phyloP scores from a whole-genome alignment of 768 basidiomycete genomes.

The Mycena floridula region DNA sequence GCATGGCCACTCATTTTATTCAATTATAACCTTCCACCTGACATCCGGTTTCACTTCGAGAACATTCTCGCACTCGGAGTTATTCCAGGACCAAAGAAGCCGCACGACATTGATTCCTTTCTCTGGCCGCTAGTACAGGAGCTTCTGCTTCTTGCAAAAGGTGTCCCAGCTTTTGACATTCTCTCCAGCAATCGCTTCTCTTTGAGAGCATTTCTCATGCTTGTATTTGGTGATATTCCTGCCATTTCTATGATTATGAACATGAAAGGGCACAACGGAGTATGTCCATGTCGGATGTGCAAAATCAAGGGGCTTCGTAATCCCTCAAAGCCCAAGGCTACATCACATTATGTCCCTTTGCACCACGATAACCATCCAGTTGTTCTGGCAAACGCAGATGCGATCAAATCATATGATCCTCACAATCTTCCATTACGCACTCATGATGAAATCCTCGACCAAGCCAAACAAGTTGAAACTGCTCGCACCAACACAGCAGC shows the following conservation, averaged over 20 bases:
- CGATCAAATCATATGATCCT: background rate
- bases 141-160: constrained; percentile 31
- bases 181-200: constrained; percentile 15
- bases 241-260: constrained; percentile 19
- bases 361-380: constrained; percentile 8
- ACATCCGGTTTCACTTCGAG: constrained; percentile 25
- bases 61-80: constrained; percentile 33
- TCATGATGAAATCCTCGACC: constrained; percentile 8
- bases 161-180: constrained; percentile 28
- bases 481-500: constrained; percentile 3
- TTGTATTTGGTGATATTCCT: constrained; percentile 27
- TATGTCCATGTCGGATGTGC: constrained; percentile 28
- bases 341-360: too few relatives aligned
- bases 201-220: constrained; percentile 23
- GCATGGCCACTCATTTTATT: too few relatives aligned
- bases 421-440: too few relatives aligned
- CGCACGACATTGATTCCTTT: constrained; percentile 37
- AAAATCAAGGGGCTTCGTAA: too few relatives aligned
- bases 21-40: too few relatives aligned
- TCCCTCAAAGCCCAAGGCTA: too few relatives aligned
- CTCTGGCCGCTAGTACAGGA: too few relatives aligned
- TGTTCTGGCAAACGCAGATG: background rate
- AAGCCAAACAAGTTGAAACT: constrained; percentile 6
- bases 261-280: constrained; percentile 32
- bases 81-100: constrained; percentile 40